A percentile compares a stretch with the other conserved stretches of the same genome.
These are phyloP conservation scores for Multifurca ochricompacta DNA, from an alignment of 768 basidiomycete species.

Conservation along the genomic window DNA sequence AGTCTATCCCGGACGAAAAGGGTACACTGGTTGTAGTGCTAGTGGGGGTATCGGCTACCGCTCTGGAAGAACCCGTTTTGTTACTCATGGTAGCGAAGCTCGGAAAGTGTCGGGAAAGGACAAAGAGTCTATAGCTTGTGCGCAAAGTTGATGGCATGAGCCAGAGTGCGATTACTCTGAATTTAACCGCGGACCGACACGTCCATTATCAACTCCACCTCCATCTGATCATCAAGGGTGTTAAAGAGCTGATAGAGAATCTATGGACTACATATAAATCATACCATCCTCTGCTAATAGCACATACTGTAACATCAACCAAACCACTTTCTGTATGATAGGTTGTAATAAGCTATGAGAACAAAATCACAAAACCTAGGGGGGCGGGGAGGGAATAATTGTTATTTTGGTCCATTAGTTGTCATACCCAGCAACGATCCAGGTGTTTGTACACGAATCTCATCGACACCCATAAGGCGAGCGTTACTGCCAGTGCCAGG, in stretches of 20 bases:
- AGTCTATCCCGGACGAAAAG: slow-evolving; percentile 23
- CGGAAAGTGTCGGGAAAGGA: neutral
- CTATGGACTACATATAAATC: slow-evolving; percentile 2
- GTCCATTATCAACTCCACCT: neutral
- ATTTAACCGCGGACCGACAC: neutral
- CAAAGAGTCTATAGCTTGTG: slow-evolving; percentile 2
- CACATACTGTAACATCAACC: slow-evolving; percentile 4
- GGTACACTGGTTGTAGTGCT: neutral
- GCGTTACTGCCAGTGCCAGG: neutral
- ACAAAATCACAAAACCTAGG: neutral
- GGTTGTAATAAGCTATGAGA: slow-evolving; percentile 11
- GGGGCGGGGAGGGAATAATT: no score
- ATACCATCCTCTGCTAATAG: neutral
- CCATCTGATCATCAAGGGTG: neutral
- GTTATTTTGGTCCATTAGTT: slow-evolving; percentile 7
- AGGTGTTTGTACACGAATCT: slow-evolving; percentile 20
- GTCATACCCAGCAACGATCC: slow-evolving; percentile 19
- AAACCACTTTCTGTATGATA: neutral
- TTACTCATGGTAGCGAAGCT: neutral
- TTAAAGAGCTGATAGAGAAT: neutral
- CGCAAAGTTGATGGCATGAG: slow-evolving; percentile 10
- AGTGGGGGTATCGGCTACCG: neutral
- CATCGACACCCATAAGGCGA: neutral
- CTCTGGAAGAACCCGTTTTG: neutral
- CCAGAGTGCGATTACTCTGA: neutral